Evolutionary conservation across 306 rosid genomes (phyloP).

Genomic region (Parietaria judaica): DNA sequence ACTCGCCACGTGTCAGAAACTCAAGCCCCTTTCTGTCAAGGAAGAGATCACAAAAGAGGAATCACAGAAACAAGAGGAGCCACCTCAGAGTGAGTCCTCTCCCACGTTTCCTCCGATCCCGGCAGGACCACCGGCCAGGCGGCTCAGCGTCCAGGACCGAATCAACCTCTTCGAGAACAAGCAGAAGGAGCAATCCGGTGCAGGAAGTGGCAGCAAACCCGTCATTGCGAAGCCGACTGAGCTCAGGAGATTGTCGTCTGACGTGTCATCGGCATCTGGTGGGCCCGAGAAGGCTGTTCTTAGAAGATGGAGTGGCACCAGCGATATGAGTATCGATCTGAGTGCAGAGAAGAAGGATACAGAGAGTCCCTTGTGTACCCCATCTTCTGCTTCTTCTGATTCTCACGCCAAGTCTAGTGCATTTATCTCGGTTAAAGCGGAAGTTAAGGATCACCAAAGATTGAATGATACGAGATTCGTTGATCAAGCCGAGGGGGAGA

Average conservation of each 20-base stretch:
- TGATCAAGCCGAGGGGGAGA: constrained; percentile 24
- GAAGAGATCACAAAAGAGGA: constrained; percentile 10
- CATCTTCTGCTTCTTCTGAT: constrained; percentile 42
- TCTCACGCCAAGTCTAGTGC: constrained; percentile 24
- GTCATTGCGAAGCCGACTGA: constrained; percentile 55
- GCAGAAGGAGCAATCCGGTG: constrained; percentile 59
- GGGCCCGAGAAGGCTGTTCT: constrained; percentile 42
- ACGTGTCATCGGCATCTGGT: constrained; percentile 35
- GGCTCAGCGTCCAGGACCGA: constrained; percentile 94
- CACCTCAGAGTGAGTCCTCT: constrained; percentile 20
- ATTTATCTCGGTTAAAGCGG: constrained; percentile 16
- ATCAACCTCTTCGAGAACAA: constrained; percentile 92
- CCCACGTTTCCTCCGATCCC: constrained; percentile 19
- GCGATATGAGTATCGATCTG: constrained; percentile 93
- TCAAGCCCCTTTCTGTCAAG: constrained; percentile 25
- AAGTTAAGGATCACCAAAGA: constrained; percentile 33
- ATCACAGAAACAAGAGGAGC: constrained; percentile 24
- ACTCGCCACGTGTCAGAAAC: constrained; percentile 49
- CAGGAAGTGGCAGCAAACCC: constrained; percentile 46
- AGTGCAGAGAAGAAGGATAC: constrained; percentile 61
- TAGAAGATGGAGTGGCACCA: constrained; percentile 88
- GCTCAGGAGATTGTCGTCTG: constrained; percentile 74
- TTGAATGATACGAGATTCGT: constrained; percentile 24
- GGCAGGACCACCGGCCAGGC: constrained; percentile 42
- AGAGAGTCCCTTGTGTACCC: constrained; percentile 60